Base-by-base conservation (phyloP, 2,329 filamentous ascomycete genomes). In the Fusarium equiseti region DNA sequence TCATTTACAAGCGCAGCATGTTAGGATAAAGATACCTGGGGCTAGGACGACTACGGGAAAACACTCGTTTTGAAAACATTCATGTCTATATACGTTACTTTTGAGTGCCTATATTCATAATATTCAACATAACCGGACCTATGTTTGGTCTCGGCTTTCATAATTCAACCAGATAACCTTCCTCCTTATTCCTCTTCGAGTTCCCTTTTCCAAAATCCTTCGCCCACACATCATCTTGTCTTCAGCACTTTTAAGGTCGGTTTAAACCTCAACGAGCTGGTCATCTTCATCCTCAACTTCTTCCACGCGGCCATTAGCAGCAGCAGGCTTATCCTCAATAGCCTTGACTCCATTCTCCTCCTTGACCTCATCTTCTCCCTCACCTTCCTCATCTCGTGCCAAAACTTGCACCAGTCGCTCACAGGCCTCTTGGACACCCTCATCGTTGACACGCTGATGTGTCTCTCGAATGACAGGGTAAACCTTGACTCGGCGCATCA, bases 391-490 rank as follows among this genome's bases (percentile, higher is more conserved):
- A 46, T 94, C 93, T 59, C 93, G 86, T 89, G 94, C 94, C 66
- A 97, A 79, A 9, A 97, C 90, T 78, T 99, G 94, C 49, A 99
- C 96, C 55, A 98, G 78, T 60, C 96, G 87, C 79, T 98, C 96
- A 75, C 93, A 97, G 1, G 90, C 92, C 73, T 97, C 95, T 71
- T 88, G 86, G 4, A 98, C 93, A 18, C 86, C 90, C 48, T 97
- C 94, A 76, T 97, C 86, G 24, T 94, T 86, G 7, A 94, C 89
- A 24, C 90, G 88, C 68, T 91, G 76, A 83, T 99, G 96, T 32
- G 92, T 91, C 80, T 98, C 96, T 54, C 96, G 87, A 22, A 98
- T 85, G 49, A 98, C 90, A 0, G 95, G 93, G 79, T 99, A 99
- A 2, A 97, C 92, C 74, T 94, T 93, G 48, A 95, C 85, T 20